Base-by-base conservation (phyloP, 2,329 filamentous ascomycete genomes). In the Metarhizium guizhouense region DNA sequence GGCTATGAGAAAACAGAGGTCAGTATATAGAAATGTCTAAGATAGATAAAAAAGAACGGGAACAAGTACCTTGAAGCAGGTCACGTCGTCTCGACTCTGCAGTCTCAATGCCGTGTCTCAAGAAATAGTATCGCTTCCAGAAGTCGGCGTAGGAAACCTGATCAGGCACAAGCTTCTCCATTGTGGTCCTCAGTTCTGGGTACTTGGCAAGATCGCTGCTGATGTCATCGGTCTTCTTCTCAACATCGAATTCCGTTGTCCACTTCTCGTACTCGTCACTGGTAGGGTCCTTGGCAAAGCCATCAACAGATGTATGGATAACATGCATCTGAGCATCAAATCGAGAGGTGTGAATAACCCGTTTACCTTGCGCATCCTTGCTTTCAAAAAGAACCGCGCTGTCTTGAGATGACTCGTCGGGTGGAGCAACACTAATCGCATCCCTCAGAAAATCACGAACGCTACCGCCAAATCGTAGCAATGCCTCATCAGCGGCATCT, bases 321-420 rank as follows among this genome's bases (percentile, higher is more conserved):
- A 95, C 91, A 68, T 99, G 93, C 59, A 99, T 76, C 72, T 97
- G 94, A 1, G 94, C 94, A 66, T 99, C 94, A 67, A 96, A 93
- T 58, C 94, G 82, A 53, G 91, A 96, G 1, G 90, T 89, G 69
- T 99, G 94, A 60, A 97, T 95, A 16, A 97, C 90, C 55, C 94
- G 82, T 77, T 94, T 96, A 30, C 92, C 93, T 52, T 84, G 82
- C 5, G 88, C 84, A 70, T 96, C 93, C 69, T 93, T 95, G 67
- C 90, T 95, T 74, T 97, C 94, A 65, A 97, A 99, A 4, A 96
- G 77, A 36, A 96, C 83, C 51, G 86, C 77, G 62, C 69, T 77
- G n/a, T 76, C 75, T 61, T 82, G 70, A 51, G 73, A 74, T 4
- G 75, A 75, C 1, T 75, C 77, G 4, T 77, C 75, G 0, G 90